Evolutionary conservation across 139 green algal genomes (phyloP).

Genomic region (Pleodorina starrii): DNA sequence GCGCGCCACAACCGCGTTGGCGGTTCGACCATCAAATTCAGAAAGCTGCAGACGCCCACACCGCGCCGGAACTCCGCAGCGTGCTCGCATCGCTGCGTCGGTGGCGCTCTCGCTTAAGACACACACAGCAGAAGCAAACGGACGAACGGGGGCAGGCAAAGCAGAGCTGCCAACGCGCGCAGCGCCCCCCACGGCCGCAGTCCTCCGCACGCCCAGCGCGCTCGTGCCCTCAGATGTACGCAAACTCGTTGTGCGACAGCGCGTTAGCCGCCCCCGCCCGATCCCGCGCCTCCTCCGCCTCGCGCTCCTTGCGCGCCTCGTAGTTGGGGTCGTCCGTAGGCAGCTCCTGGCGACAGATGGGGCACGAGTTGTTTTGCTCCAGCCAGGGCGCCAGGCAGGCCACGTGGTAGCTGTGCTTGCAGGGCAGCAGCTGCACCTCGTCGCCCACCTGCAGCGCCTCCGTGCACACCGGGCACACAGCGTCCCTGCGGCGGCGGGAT

Average conservation of each 20-base stretch:
- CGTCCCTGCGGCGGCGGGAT: conserved; percentile 34
- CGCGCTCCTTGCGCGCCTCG: conserved; percentile 82
- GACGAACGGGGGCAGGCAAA: too few relatives aligned
- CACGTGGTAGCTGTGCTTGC: conserved; percentile 83
- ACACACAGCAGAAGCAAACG: too few relatives aligned
- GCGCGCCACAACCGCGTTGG: too few relatives aligned
- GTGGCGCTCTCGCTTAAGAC: too few relatives aligned
- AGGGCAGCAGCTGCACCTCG: conserved; percentile 79
- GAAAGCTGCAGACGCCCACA: too few relatives aligned
- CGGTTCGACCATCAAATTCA: too few relatives aligned
- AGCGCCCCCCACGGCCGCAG: too few relatives aligned
- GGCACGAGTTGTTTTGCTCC: conserved; percentile 82
- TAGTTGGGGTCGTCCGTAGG: conserved; percentile 81
- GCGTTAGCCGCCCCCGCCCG: conserved; percentile 77
- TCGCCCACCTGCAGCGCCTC: conserved; percentile 70
- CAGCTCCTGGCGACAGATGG: conserved; percentile 79
- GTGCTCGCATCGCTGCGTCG: too few relatives aligned
- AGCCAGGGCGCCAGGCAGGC: conserved; percentile 86
- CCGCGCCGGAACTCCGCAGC: too few relatives aligned
- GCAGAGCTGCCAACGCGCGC: too few relatives aligned
- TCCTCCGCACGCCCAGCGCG: too few relatives aligned
- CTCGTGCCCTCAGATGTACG: conserved; percentile 85
- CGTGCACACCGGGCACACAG: conserved; percentile 58
- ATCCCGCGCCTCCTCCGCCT: conserved; percentile 71
- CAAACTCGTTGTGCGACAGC: conserved; percentile 82